Base-by-base conservation (phyloP, 257 asterid species). In the Solanum sitiens region DNA sequence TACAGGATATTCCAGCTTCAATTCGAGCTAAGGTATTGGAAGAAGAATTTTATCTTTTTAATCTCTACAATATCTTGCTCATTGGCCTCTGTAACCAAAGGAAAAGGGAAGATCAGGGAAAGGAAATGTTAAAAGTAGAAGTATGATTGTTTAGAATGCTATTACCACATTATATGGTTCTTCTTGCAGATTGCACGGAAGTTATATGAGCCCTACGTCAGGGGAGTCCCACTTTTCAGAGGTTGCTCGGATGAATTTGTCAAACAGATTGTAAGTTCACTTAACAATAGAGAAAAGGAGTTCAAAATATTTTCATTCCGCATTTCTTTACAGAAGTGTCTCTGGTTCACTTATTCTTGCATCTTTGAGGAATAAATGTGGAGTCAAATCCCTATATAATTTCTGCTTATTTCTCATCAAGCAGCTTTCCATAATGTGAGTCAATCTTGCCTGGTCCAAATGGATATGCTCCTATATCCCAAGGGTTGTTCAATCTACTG, bases 1-100 rank as follows among this genome's bases (percentile, higher is more conserved):
- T 94, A 88, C 93, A 89, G 84, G 94, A 91, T 89, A 92, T 94
- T 84, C 98, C 98, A 27, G 90, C 89, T 47, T 91, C 98, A 72
- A 88, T 92, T 65, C 93, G 95, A 59, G 90, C 94, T 86, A 94
- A 94, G 95, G 98, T 94, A 87, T 39, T 88, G 8, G 25, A 27
- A 42, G 44, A 63, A 20, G 70, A 25, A 32, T n/a, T 79, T 27
- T 87, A 59, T 80, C 33, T 87, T 45, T 40, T 11, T 18, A 80
- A 44, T 82, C 85, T 6, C 18, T 50, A 82, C 30, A 50, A 50
- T 82, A 20, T 18, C 85, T 32, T 50, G 44, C 27, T 50, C 85
- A 20, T 82, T 32, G 42, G 6, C 27, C 70, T 27, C 85, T 18
- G 18, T 80, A 53, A 10, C 70, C 45, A 30, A 30, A 80, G 45